A percentile compares a stretch with the other conserved stretches of the same genome.
Evolutionary conservation across 1,284 basidiomycete species (phyloP).

Genomic region (Cutaneotrichosporon spelunceum): DNA sequence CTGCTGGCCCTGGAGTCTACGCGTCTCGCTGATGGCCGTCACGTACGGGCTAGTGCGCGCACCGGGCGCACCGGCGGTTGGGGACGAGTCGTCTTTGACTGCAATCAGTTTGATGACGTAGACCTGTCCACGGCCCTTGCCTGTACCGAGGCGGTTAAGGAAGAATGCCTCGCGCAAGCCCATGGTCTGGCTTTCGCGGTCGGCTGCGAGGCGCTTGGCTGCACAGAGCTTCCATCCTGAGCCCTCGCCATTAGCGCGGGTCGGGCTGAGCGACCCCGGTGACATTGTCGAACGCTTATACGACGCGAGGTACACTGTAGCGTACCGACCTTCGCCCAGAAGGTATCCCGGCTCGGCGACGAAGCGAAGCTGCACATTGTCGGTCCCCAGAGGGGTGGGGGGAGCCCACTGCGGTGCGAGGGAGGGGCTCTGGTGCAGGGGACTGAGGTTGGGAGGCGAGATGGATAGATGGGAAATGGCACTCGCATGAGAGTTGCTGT

Average conservation of each 20-base stretch:
- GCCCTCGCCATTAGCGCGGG: constrained; percentile 1
- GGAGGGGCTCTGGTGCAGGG: constrained; percentile 44
- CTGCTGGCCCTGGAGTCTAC: neutral
- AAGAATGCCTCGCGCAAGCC: constrained; percentile 55
- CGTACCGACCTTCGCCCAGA: constrained; percentile 53
- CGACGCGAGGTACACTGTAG: constrained; percentile 51
- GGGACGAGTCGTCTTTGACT: constrained; percentile 42
- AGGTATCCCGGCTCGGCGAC: constrained; percentile 39
- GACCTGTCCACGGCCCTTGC: constrained; percentile 27
- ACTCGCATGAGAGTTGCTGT: constrained; percentile 2
- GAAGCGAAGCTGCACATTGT: constrained; percentile 43
- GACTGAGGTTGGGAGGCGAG: constrained; percentile 25
- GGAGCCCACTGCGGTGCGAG: constrained; percentile 35
- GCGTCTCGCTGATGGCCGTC: neutral
- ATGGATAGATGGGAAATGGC: neutral
- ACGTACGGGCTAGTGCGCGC: neutral
- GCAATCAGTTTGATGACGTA: constrained; percentile 44
- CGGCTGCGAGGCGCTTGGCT: constrained; percentile 51
- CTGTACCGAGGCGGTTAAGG: constrained; percentile 45
- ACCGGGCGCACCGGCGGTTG: neutral
- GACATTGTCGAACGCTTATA: constrained; percentile 17
- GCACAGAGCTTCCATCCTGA: constrained; percentile 51
- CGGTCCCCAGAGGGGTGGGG: constrained; percentile 34
- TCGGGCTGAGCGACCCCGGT: neutral
- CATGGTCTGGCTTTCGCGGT: constrained; percentile 53